phyloP scores from a whole-genome alignment of 768 basidiomycete genomes.

The Coprinopsis marcescibilis region DNA sequence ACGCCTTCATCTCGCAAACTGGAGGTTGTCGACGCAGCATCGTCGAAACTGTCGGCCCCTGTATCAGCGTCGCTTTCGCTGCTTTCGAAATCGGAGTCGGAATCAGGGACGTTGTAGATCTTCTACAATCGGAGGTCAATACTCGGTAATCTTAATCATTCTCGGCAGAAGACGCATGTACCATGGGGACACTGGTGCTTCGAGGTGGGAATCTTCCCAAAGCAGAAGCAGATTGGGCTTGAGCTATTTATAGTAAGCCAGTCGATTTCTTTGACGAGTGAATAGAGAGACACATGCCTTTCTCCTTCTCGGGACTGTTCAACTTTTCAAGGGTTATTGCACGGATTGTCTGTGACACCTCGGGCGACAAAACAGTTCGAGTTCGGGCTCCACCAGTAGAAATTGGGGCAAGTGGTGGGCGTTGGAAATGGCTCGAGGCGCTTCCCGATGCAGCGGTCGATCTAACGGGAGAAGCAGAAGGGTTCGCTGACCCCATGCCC shows the following conservation, averaged over 20 bases:
- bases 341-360: not conserved
- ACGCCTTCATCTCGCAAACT: too few relatives aligned
- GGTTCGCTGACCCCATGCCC: too few relatives aligned
- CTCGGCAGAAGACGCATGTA: too few relatives aligned
- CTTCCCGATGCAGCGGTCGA: too few relatives aligned
- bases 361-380: too few relatives aligned
- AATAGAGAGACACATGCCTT: not conserved
- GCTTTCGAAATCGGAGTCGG: not conserved
- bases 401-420: too few relatives aligned
- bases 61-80: not conserved
- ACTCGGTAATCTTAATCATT: too few relatives aligned
- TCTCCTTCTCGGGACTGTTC: not conserved
- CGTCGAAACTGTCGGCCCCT: not conserved
- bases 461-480: too few relatives aligned
- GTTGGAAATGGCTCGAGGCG: too few relatives aligned
- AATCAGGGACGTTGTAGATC: not conserved
- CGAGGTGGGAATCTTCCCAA: not conserved
- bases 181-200: too few relatives aligned
- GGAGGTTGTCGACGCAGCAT: not conserved
- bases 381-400: too few relatives aligned
- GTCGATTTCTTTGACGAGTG: not conserved
- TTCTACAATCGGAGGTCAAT: too few relatives aligned
- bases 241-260: not conserved
- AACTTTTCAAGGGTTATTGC: not conserved
- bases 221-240: not conserved